Percentiles rank a stretch among this genome's conserved stretches.
phyloP scores from a whole-genome alignment of 331 rosid species.

The Spiraea crenata region DNA sequence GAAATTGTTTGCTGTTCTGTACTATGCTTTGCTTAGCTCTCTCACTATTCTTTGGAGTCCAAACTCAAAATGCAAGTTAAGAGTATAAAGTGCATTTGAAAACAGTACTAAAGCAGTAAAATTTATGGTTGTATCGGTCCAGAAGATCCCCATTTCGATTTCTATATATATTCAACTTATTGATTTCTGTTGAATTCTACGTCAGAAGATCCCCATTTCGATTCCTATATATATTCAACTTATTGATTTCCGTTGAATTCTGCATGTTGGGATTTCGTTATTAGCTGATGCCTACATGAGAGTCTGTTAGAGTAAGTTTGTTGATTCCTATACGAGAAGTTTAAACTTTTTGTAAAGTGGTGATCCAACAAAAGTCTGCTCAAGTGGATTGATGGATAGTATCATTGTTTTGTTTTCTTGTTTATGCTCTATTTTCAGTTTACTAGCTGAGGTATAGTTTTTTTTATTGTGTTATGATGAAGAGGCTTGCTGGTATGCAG shows the following conservation, averaged over 20 bases:
- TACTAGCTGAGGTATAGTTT: slow-evolving; percentile 5
- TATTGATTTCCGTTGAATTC: background rate
- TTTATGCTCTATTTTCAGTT: slow-evolving; percentile 1
- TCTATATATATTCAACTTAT: background rate
- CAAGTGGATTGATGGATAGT: background rate
- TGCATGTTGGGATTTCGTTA: background rate
- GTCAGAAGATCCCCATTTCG: too few species aligned
- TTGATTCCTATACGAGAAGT: background rate
- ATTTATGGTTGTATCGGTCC: background rate
- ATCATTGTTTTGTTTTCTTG: slow-evolving; percentile 8
- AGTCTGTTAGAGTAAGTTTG: background rate
- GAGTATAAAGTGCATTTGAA: background rate
- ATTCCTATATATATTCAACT: too few species aligned
- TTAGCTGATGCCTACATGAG: background rate
- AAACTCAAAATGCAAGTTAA: background rate
- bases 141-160: background rate
- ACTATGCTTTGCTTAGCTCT: background rate
- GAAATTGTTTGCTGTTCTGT: background rate
- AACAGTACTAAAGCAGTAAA: background rate
- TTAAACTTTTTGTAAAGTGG: background rate
- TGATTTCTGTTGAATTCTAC: background rate
- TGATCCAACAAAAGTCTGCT: background rate
- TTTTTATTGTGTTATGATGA: slow-evolving; percentile 19
- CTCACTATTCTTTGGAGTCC: background rate
- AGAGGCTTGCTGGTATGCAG: slow-evolving; percentile 42